Evolutionary conservation across 169 alveolate genomes (phyloP).

Genomic region (Plasmodium falciparum): DNA sequence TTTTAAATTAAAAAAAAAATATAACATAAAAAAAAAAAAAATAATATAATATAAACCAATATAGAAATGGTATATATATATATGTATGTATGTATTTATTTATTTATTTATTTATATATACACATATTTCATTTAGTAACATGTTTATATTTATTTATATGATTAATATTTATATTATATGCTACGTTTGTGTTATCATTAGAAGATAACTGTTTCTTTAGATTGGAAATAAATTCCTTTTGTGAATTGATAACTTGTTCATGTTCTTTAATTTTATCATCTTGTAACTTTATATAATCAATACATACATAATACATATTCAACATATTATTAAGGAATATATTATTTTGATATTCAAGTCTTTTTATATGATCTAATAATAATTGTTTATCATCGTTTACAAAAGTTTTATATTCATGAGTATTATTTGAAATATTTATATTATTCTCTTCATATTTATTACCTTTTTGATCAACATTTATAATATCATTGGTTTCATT

Average conservation of each 20-base stretch:
- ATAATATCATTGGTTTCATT: no score
- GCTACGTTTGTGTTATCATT: constrained; percentile 43
- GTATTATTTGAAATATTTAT: background rate
- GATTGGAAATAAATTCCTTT: constrained; percentile 33
- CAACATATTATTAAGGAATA: constrained; percentile 65
- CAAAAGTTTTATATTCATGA: background rate
- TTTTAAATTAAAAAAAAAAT: no score
- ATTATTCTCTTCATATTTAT: background rate
- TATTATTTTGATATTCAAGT: constrained; percentile 67
- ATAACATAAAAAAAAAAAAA: background rate
- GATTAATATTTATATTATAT: constrained; percentile 6
- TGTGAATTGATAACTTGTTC: constrained; percentile 47
- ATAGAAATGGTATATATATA: background rate
- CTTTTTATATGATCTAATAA: constrained; percentile 68
- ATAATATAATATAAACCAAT: constrained; percentile 1
- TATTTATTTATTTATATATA: no score
- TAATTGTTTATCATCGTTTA: constrained; percentile 27
- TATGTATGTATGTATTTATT: constrained; percentile 1
- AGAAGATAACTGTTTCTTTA: constrained; percentile 16
- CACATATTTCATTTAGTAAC: no score
- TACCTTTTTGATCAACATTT: background rate
- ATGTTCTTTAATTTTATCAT: constrained; percentile 70
- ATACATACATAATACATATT: constrained; percentile 74
- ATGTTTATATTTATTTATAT: background rate
- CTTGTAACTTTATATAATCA: constrained; percentile 74